Base-by-base conservation (phyloP, 805 yeast genomes). In the Kodamaea neixiangensis region DNA sequence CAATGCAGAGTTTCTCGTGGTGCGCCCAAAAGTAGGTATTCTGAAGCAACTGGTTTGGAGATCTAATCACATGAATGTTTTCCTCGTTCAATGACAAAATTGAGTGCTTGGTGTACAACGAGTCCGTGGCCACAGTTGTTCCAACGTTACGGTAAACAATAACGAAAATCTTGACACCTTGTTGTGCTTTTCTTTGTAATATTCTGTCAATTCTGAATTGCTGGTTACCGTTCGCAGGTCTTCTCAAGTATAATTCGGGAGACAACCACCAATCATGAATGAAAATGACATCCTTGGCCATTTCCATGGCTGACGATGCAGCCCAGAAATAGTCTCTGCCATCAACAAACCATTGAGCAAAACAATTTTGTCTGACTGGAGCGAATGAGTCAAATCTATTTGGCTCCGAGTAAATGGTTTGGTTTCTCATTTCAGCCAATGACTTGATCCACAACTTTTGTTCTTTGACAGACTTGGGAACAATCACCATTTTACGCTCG, bases 191-290 rank as follows among this genome's bases (percentile, higher is more conserved):
- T 52, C 96, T 76, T 64, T 89, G 89, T 57, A 94, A 74, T 1
- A 94, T 67, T 61, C 99, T 78, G 67, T 94, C 99, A 40, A 94
- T 72, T 64, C 99, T 80, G 85, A 90, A 94, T 55, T 89, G 86
- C 67, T 94, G 98, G 60, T 93, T 93, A 7, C 97, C 97, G 67
- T 89, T 86, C 0, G 96, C 93, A 0, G 99, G 99, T 46, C 99
- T 76, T 55, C 99, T 80, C 71, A 94, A 73, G 61, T 94, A 96
- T 2, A 94, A 65, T 66, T 94, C 99, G 0, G 99, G 99, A 3
- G 93, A 81, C 20, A 94, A 75, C 99, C 99, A 94, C 99, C 99
- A 94, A 62, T 93, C 99, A 63, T 94, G 97, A 46, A 94, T 90
- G 65, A 85, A 94, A 31, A 94, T 86, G 1, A 87, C 93, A 73